These are phyloP conservation scores for Mucor plumbeus DNA, from an alignment of 371 early-diverging fungal species.

Conservation along the genomic window DNA sequence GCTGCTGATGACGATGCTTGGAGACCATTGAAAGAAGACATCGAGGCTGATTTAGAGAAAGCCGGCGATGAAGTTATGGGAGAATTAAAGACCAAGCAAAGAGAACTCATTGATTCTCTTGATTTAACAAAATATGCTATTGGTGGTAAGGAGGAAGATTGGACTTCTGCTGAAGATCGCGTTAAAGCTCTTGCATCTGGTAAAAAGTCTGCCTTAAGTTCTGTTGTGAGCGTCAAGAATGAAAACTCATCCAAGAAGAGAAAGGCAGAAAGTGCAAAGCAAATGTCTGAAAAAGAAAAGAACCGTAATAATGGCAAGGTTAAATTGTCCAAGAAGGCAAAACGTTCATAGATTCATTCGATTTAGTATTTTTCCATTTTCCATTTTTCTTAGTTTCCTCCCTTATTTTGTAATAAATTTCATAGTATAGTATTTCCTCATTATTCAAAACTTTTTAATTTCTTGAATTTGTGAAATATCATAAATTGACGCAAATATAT, in stretches of 20 bases:
- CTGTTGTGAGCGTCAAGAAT: conserved; percentile 80
- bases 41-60: conserved; percentile 83
- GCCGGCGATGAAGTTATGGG: conserved; percentile 77
- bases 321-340: conserved; percentile 58
- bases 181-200: conserved; percentile 51
- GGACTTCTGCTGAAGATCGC: conserved; percentile 67
- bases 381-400: neutral
- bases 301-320: conserved; percentile 52
- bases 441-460: neutral
- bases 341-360: conserved; percentile 38
- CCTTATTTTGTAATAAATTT: conserved; percentile 15
- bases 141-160: conserved; percentile 74
- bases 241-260: conserved; percentile 75
- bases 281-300: conserved; percentile 59
- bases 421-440: neutral
- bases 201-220: conserved; percentile 54
- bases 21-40: conserved; percentile 75
- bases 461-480: neutral
- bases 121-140: conserved; percentile 80
- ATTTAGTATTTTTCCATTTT: conserved; percentile 4
- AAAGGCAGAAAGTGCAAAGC: conserved; percentile 51
- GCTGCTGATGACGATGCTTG: conserved; percentile 82
- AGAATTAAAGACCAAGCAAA: conserved; percentile 75
- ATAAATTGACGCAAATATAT: no score
- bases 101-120: conserved; percentile 82